Evolutionary conservation across 768 basidiomycete species (phyloP).

Genomic region (Russula brevipes): DNA sequence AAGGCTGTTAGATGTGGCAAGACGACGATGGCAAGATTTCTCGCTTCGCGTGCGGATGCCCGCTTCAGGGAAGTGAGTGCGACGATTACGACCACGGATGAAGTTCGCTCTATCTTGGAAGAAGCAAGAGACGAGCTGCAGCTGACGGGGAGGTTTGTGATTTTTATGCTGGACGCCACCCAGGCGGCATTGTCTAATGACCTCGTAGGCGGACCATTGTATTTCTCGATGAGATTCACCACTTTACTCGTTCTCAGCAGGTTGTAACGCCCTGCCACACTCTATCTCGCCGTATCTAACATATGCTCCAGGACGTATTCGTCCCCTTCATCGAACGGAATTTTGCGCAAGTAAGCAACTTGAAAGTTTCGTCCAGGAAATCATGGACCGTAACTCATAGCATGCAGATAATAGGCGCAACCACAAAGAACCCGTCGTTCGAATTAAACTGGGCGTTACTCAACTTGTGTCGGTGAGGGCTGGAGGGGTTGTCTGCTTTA

Average conservation of each 20-base stretch:
- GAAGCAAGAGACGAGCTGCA: constrained; percentile 64
- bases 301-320: constrained; percentile 57
- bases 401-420: constrained; percentile 66
- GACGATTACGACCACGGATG: constrained; percentile 61
- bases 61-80: constrained; percentile 74
- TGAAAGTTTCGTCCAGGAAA: neutral
- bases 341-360: constrained; percentile 50
- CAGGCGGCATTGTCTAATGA: neutral
- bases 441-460: constrained; percentile 68
- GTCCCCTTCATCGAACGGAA: constrained; percentile 79
- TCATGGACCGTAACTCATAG: neutral
- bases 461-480: constrained; percentile 64
- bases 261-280: constrained; percentile 30
- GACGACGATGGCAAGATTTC: constrained; percentile 68
- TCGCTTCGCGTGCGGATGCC: constrained; percentile 54
- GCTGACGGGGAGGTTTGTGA: constrained; percentile 54
- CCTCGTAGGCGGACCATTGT: constrained; percentile 59
- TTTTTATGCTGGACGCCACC: neutral
- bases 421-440: constrained; percentile 88
- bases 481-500: constrained; percentile 6
- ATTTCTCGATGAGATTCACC: constrained; percentile 83
- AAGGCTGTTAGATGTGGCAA: constrained; percentile 51
- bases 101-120: constrained; percentile 69
- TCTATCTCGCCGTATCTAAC: constrained; percentile 19
- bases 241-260: constrained; percentile 69